Evolutionary conservation across 257 asterid species (phyloP).

Genomic region (Solanum bulbocastanum): DNA sequence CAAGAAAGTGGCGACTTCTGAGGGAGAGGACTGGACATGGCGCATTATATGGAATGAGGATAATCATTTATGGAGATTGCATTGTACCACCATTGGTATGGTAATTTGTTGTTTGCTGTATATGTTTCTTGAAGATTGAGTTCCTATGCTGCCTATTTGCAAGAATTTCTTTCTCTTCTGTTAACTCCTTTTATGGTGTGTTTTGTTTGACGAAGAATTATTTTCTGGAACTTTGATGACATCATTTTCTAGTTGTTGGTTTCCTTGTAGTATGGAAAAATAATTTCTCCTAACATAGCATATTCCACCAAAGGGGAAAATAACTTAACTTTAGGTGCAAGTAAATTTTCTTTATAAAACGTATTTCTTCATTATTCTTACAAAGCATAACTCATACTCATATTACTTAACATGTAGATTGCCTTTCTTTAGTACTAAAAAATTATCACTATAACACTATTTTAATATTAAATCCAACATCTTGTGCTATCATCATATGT

Average conservation of each 20-base stretch:
- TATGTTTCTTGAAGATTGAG: not conserved
- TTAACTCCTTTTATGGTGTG: not conserved
- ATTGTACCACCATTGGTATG: conserved; percentile 83
- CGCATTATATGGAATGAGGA: conserved; percentile 73
- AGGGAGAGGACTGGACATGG: conserved; percentile 90
- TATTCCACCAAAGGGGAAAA: not conserved
- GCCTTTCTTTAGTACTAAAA: not conserved
- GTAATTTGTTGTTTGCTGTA: not conserved
- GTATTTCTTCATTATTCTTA: not conserved
- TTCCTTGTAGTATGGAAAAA: not conserved
- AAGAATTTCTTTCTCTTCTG: not conserved
- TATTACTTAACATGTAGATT: not conserved
- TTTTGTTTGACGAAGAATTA: not conserved
- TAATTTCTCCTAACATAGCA: not conserved
- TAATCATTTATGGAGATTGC: conserved; percentile 81
- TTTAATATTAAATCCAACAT: not conserved
- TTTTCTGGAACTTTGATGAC: not conserved
- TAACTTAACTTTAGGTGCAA: not conserved
- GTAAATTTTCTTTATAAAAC: not conserved
- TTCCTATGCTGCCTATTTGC: not conserved
- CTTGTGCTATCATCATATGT: not conserved
- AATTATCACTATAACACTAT: not conserved
- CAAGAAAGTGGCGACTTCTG: conserved; percentile 84
- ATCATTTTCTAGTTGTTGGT: not conserved
- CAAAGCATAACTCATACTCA: not conserved